phyloP scores from a whole-genome alignment of 2,329 filamentous ascomycete species.

The Xylaria sp. region DNA sequence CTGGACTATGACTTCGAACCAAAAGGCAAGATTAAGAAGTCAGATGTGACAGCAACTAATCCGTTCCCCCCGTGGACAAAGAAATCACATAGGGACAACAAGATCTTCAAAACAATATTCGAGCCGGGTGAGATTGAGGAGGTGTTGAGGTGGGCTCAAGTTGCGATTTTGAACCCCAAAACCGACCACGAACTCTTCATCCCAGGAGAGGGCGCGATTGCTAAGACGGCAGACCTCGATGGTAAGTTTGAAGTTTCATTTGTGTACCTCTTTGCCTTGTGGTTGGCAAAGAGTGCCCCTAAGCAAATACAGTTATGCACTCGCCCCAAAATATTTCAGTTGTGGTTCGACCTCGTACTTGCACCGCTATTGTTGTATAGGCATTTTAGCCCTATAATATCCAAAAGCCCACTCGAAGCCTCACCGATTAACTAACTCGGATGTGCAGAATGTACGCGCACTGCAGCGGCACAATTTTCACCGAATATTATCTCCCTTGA shows the following conservation, averaged over 20 bases:
- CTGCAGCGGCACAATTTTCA: conserved; percentile 21
- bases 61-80: conserved; percentile 71
- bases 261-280: too few species aligned
- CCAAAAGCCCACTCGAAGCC: neutral
- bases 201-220: conserved; percentile 53
- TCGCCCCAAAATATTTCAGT: too few species aligned
- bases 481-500: conserved; percentile 81
- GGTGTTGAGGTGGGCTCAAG: conserved; percentile 74
- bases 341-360: too few species aligned
- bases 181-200: conserved; percentile 58
- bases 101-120: conserved; percentile 68
- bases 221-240: conserved; percentile 44
- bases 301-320: too few species aligned
- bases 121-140: conserved; percentile 69
- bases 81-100: conserved; percentile 50
- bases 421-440: neutral
- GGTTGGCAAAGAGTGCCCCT: too few species aligned
- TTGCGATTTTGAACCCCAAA: conserved; percentile 75
- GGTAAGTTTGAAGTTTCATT: conserved; percentile 36
- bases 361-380: neutral
- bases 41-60: conserved; percentile 54
- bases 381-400: neutral
- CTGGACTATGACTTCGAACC: conserved; percentile 66
- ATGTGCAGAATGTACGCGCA: conserved; percentile 42
- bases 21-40: conserved; percentile 48